These are phyloP conservation scores for Nicotiana benthamiana DNA, from an alignment of 257 asterid genomes.

Conservation along the genomic window DNA sequence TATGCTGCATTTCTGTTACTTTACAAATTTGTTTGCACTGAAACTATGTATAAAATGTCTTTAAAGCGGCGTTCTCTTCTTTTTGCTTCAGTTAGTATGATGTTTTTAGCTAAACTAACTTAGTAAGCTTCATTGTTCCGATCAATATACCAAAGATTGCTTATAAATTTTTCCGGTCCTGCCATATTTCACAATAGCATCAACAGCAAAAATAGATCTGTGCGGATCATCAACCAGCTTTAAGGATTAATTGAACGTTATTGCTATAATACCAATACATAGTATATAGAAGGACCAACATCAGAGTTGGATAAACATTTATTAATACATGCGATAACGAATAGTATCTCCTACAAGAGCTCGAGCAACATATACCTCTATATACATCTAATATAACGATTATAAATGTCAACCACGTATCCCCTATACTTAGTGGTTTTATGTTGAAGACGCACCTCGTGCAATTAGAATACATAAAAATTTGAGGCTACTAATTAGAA, in stretches of 20 bases:
- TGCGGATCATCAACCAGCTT: background rate
- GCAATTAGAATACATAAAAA: background rate
- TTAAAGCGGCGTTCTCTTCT: background rate
- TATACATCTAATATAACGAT: background rate
- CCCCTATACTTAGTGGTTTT: background rate
- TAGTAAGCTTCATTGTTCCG: background rate
- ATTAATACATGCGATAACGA: background rate
- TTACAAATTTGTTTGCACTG: background rate
- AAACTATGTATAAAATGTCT: background rate
- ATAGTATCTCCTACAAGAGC: background rate
- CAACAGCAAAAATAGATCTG: background rate
- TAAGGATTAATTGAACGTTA: background rate
- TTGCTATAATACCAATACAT: background rate
- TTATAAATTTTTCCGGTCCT: background rate
- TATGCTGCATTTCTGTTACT: background rate
- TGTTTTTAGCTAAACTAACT: background rate
- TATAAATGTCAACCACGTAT: background rate
- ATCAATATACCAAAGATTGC: background rate
- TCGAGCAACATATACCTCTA: constrained; percentile 1
- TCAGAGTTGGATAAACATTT: background rate
- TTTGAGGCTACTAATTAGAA: background rate
- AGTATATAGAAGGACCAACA: background rate
- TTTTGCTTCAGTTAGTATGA: background rate
- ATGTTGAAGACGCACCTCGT: background rate
- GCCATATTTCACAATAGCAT: background rate